phyloP scores from a whole-genome alignment of 202 grass and related monocot genomes.

The Musa balbisiana region DNA sequence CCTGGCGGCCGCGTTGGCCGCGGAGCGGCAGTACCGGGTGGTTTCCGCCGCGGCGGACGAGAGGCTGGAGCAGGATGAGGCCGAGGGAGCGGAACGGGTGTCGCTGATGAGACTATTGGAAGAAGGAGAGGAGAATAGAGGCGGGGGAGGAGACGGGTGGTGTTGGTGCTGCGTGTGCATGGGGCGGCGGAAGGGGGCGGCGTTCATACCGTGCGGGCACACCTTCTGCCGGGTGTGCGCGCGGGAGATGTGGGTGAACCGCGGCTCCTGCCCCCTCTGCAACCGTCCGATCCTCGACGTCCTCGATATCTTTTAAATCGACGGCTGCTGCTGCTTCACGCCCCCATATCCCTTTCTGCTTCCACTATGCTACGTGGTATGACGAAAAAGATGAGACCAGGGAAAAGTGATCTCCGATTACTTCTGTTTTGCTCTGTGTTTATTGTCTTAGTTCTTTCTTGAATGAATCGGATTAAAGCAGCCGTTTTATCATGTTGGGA shows the following conservation, averaged over 20 bases:
- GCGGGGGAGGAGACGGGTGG: slow-evolving; percentile 13
- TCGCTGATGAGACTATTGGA: background rate
- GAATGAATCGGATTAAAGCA: no score
- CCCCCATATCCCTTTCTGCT: no score
- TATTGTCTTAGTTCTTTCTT: no score
- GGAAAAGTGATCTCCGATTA: no score
- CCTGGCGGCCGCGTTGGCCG: background rate
- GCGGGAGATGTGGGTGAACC: slow-evolving; percentile 63
- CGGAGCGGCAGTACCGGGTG: background rate
- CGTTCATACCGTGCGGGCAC: slow-evolving; percentile 91
- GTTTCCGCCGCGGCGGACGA: background rate
- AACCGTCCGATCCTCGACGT: slow-evolving; percentile 80
- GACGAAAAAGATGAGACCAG: no score
- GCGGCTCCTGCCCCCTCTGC: slow-evolving; percentile 86
- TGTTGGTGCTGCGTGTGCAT: slow-evolving; percentile 86
- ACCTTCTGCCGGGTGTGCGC: slow-evolving; percentile 92
- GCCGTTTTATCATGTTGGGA: no score
- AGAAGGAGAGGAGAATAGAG: slow-evolving; percentile 25
- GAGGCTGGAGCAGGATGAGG: background rate
- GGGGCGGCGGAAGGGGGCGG: slow-evolving; percentile 78
- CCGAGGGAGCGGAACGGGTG: background rate
- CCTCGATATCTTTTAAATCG: slow-evolving; percentile 69
- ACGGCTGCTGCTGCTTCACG: background rate
- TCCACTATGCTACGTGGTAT: no score
- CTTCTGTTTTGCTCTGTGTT: no score